These are phyloP conservation scores for Penicillium freii DNA, from an alignment of 2,329 filamentous ascomycete genomes.

Conservation along the genomic window DNA sequence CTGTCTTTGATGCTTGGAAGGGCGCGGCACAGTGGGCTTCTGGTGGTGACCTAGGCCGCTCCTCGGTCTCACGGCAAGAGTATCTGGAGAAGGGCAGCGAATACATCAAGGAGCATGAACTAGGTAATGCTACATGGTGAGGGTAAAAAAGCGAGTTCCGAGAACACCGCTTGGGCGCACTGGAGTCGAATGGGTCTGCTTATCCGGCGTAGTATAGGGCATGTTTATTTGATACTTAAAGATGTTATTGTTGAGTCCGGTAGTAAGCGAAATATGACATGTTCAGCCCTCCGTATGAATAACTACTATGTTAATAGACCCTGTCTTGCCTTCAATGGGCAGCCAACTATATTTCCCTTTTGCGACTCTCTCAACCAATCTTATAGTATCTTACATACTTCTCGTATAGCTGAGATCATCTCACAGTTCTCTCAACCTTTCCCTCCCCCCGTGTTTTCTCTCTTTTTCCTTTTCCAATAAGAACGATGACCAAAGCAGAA, in stretches of 20 bases:
- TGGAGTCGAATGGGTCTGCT: constrained; percentile 19
- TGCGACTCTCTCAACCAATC: too few species aligned
- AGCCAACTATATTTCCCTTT: background rate
- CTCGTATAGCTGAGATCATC: background rate
- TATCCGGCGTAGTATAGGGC: constrained; percentile 9
- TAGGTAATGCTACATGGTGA: constrained; percentile 38
- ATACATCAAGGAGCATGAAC: constrained; percentile 68
- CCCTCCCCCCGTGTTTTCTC: background rate
- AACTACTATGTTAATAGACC: background rate
- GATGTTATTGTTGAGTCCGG: constrained; percentile 1
- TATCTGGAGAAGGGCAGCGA: constrained; percentile 90
- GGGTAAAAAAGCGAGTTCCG: background rate
- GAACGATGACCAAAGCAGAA: background rate
- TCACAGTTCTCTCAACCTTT: background rate
- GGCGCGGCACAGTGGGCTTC: constrained; percentile 83
- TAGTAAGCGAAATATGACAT: constrained; percentile 4
- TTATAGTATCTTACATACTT: too few species aligned
- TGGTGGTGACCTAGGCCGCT: constrained; percentile 56
- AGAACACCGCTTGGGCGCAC: constrained; percentile 20
- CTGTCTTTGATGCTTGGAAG: constrained; percentile 85
- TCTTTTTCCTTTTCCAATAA: background rate
- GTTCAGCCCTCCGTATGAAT: background rate
- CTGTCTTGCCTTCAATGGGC: background rate
- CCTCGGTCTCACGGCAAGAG: constrained; percentile 74
- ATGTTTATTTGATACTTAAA: constrained; percentile 9